Base-by-base conservation (phyloP, 495 filamentous ascomycete genomes). In the Parmelia sp. region DNA sequence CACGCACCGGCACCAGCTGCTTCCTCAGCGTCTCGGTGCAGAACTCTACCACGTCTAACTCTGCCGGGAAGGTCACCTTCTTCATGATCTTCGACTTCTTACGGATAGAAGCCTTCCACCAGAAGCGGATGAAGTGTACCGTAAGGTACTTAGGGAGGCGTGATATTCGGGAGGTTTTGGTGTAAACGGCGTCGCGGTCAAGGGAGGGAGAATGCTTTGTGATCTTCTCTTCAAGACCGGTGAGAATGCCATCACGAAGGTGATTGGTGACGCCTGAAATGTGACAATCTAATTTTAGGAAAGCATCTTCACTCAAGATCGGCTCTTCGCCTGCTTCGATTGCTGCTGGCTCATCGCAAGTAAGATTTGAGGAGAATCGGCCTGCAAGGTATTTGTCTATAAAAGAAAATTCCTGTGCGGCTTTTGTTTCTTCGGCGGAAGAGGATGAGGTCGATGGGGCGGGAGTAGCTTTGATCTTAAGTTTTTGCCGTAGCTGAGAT, bases 81-180 rank as follows among this genome's bases (percentile, higher is more conserved):
- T 92, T 89, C 92, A 98, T 92, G 71, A 98, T 98, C 83, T 98
- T 98, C 61, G 92, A 91, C 79, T 98, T 98, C 82, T 97, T 97
- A 73, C 93, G 86, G 11, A 89, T 90, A 63, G 92, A 90, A 25
- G 88, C 83, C 73, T 95, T 92, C 95, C 95, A 98, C 79, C 90
- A 96, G 78, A 98, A 98, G 65, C 94, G 91, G 65, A 98, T 90
- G 72, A 98, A 96, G 72, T 98, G 94, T 8, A 97, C 92, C 19
- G 94, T 93, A 36, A 98, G 81, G 66, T 98, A 96, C 72, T 95
- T 96, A 17, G 94, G 94, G 63, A 97, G 74, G 12, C 93, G 88
- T 29, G 91, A 82, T 67, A 98, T 92, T 65, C 86, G 86, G 36
- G 92, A 96, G 12, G 81, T 87, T 78, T 96, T 96, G 29, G 91